These are phyloP conservation scores for Alternaria sp. DNA, from an alignment of 2,329 filamentous ascomycete species.

Conservation along the genomic window DNA sequence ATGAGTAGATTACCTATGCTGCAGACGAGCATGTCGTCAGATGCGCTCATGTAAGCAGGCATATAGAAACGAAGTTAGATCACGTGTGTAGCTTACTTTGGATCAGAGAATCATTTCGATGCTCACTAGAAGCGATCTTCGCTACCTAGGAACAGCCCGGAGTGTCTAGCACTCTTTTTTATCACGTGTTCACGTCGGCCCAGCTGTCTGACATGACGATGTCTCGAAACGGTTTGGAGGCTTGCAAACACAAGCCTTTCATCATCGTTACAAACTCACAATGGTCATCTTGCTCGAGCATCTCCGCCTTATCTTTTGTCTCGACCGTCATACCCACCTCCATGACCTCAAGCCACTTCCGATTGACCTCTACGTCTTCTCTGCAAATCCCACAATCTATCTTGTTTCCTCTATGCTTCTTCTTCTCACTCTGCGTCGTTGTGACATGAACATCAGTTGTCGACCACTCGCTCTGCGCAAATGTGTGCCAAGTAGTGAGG, in stretches of 20 bases:
- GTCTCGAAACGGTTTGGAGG: neutral
- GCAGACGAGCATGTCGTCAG: slow-evolving; percentile 1
- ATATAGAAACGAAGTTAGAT: neutral
- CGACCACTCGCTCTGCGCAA: neutral
- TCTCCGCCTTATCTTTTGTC: neutral
- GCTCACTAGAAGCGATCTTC: neutral
- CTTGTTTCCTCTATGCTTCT: neutral
- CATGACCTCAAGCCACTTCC: neutral
- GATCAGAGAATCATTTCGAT: neutral
- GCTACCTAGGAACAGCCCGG: neutral
- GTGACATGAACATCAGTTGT: neutral
- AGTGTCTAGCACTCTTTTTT: neutral
- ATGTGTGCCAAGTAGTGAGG: neutral
- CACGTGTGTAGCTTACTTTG: neutral
- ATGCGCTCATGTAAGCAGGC: slow-evolving; percentile 5
- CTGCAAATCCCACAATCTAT: neutral
- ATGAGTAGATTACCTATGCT: slow-evolving; percentile 17
- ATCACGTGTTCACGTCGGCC: neutral
- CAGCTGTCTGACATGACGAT: neutral
- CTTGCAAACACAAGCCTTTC: neutral
- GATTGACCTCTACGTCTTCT: neutral
- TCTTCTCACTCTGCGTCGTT: neutral
- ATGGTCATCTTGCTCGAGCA: neutral
- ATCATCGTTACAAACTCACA: neutral
- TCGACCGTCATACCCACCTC: neutral